A percentile compares a stretch with the other conserved stretches of the same genome.
phyloP scores from a whole-genome alignment of 2,329 filamentous ascomycete species.

The Pseudogymnoascus pannorum region DNA sequence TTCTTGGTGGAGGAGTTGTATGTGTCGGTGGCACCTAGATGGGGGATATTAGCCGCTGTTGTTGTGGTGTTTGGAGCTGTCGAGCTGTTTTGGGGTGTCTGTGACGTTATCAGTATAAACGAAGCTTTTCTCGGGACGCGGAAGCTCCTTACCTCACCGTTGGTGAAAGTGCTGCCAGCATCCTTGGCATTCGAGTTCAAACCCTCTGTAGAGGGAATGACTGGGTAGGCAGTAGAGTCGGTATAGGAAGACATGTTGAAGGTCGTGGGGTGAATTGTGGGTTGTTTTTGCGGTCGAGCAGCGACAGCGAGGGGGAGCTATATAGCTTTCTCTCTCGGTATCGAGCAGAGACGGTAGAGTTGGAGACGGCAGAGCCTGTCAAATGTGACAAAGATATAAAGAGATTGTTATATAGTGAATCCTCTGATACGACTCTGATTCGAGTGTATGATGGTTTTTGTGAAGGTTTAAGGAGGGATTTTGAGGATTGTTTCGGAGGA shows the following conservation, averaged over 20 bases:
- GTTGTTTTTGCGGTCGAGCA: not conserved
- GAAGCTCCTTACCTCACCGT: not conserved
- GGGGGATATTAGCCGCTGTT: constrained; percentile 21
- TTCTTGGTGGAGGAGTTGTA: constrained; percentile 27
- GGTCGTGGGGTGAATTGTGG: not conserved
- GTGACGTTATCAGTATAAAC: not conserved
- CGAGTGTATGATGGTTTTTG: not conserved
- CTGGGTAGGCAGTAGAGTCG: not conserved
- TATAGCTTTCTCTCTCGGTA: not conserved
- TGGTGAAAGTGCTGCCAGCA: not conserved
- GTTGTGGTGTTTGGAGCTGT: not conserved
- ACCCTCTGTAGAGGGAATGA: not conserved
- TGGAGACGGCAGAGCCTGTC: not conserved
- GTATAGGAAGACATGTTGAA: not conserved
- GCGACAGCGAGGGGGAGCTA: not conserved
- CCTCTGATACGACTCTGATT: not conserved
- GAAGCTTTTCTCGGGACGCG: not conserved
- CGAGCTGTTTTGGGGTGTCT: not conserved
- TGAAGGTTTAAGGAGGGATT: not conserved
- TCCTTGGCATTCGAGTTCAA: not conserved
- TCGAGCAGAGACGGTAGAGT: not conserved
- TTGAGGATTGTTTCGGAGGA: not conserved
- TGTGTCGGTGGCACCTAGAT: constrained; percentile 26
- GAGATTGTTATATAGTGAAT: not conserved
- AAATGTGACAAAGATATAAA: not conserved